Evolutionary conservation across 2,329 filamentous ascomycete genomes (phyloP), one percentile per base, ranked within the genome.

Genomic region (Microsporum canis): DNA sequence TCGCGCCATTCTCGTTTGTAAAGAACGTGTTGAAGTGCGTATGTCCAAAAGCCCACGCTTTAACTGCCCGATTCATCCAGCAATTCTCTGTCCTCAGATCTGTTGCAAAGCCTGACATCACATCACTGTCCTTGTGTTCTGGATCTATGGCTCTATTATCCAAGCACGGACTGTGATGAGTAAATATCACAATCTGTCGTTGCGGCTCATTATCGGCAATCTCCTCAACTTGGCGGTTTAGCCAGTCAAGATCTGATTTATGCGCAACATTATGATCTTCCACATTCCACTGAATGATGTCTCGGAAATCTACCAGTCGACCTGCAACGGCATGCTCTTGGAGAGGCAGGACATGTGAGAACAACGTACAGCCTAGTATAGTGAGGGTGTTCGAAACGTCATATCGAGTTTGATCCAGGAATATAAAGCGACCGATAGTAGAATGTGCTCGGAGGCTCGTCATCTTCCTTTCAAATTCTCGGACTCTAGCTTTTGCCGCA

Each of bases 231-330:
- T 72, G 63, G n/a, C 29, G 38, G 63, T 73, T 72, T 2, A 72
- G 64, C 71, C 71, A 73, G 10, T 58, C 29, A 17, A 72, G 57
- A 60, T 72, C 71, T 1, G 64, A 61, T 43, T 60, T 8, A 58
- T 71, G 68, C 23, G 66, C 67, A 23, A 57, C 57, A 57, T 65
- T 65, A 61, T 71, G 69, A 14, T 57, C 60, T n/a, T 67, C 63
- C 3, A 70, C 63, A 8, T 62, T 63, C 67, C 69, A 71, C 17
- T 67, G 63, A 0, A 61, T 55, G 5, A 71, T 80, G 2, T 74
- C 65, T 61, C 72, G 76, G 62, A 82, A 82, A 69, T 82, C 79
- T 45, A 77, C 76, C 14, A 81, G 59, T 0, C 12, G 75, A 69
- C 33, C 27, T 41, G 10, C 49, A 7, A 27, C 41, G 5, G 3